A percentile compares a stretch with the other conserved stretches of the same genome.
phyloP scores from a whole-genome alignment of 805 yeast genomes.

The Suhomyces pyralidae region DNA sequence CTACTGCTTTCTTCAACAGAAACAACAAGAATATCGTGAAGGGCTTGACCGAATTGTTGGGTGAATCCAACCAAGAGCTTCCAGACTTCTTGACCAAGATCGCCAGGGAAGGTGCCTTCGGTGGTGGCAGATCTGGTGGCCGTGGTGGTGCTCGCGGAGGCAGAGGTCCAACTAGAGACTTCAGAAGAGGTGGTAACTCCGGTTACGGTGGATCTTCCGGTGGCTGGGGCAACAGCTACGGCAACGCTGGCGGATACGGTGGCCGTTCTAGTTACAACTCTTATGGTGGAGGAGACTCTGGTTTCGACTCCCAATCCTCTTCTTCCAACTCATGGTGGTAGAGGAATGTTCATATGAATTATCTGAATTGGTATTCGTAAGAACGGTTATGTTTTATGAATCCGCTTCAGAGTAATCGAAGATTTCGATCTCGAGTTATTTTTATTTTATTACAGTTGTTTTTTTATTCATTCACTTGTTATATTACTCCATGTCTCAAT shows the following conservation, averaged over 20 bases:
- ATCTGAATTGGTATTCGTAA: slow-evolving; percentile 7
- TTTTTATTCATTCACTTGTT: slow-evolving; percentile 8
- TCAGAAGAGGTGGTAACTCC: slow-evolving; percentile 44
- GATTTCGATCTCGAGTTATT: not conserved
- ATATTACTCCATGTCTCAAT: slow-evolving; percentile 25
- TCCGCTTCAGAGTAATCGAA: not conserved
- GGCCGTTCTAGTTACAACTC: slow-evolving; percentile 11
- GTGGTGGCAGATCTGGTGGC: slow-evolving; percentile 30
- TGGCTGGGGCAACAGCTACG: slow-evolving; percentile 17
- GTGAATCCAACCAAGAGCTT: slow-evolving; percentile 97
- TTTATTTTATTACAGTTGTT: slow-evolving; percentile 10
- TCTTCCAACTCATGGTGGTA: slow-evolving; percentile 44
- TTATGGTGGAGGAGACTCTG: slow-evolving; percentile 21
- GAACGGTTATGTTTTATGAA: slow-evolving; percentile 6
- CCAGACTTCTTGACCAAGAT: slow-evolving; percentile 83
- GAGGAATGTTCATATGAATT: slow-evolving; percentile 3
- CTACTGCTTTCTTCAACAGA: slow-evolving; percentile 98
- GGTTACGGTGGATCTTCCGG: slow-evolving; percentile 20
- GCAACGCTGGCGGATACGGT: slow-evolving; percentile 10
- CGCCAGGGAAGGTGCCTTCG: slow-evolving; percentile 68
- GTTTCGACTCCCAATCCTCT: slow-evolving; percentile 28
- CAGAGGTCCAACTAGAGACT: slow-evolving; percentile 57
- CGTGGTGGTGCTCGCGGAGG: slow-evolving; percentile 46
- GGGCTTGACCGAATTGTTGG: slow-evolving; percentile 79
- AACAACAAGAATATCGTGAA: slow-evolving; percentile 85